Percentiles rank a stretch among this genome's conserved stretches.
Conservation (phyloP, 2,329 filamentous ascomycete species). For the Ophiostoma perfectum region DNA sequence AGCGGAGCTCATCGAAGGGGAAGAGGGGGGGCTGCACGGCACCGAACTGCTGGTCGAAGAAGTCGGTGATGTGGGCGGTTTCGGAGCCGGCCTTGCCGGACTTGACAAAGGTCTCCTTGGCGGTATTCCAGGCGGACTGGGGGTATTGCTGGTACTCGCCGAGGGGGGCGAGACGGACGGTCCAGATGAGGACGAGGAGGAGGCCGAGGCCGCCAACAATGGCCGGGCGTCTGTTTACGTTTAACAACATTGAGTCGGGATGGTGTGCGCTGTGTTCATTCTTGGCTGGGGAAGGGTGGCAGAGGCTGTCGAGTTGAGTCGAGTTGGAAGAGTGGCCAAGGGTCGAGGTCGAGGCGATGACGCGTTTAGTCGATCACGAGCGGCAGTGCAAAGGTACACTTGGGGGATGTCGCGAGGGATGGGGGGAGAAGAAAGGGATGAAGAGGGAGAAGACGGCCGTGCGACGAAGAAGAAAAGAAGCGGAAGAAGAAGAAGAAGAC, state of each 20-base stretch:
- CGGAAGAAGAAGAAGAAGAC: not conserved
- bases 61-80: conserved; percentile 18
- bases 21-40: conserved; percentile 25
- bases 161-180: conserved; percentile 20
- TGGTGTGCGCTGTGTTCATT: not conserved
- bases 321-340: not conserved
- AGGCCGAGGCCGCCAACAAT: conserved; percentile 19
- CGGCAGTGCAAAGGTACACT: not conserved
- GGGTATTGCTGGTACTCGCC: conserved; percentile 21
- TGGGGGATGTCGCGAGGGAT: not conserved
- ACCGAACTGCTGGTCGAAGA: conserved; percentile 34
- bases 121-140: conserved; percentile 24
- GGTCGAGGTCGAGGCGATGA: not conserved
- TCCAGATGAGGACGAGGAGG: conserved; percentile 25
- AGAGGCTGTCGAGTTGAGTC: not conserved
- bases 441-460: not conserved
- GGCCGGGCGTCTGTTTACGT: conserved; percentile 24
- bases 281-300: not conserved
- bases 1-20: conserved; percentile 28
- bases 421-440: not conserved
- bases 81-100: not conserved
- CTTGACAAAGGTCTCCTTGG: conserved; percentile 22
- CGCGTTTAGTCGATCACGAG: conserved; percentile 9
- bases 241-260: conserved; percentile 9
- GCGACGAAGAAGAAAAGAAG: not conserved